Conservation (phyloP, 2,329 filamentous ascomycete species). For the Diaporthe ampelina region DNA sequence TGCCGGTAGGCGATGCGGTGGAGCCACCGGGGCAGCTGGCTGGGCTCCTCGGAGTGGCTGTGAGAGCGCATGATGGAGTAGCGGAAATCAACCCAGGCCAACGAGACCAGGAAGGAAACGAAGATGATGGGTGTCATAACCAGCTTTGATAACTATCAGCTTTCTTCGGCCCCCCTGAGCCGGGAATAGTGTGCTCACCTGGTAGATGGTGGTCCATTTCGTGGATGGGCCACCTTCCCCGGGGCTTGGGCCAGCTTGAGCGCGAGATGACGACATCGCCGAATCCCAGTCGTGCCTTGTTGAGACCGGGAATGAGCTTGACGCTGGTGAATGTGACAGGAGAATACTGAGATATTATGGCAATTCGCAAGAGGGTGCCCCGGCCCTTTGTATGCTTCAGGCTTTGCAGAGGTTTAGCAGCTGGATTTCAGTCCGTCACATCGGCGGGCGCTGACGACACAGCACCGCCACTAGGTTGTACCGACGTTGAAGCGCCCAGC, state of each 20-base stretch:
- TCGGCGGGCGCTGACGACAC: neutral
- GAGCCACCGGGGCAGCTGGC: conserved; percentile 56
- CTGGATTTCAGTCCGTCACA: neutral
- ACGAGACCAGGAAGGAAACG: conserved; percentile 74
- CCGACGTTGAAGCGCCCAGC: conserved; percentile 5
- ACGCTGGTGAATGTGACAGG: too few relatives aligned
- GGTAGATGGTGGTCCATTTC: conserved; percentile 45
- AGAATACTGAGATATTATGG: neutral
- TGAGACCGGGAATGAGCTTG: neutral
- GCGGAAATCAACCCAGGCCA: conserved; percentile 72
- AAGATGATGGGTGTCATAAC: conserved; percentile 75
- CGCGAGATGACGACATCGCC: conserved; percentile 34
- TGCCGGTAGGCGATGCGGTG: conserved; percentile 57
- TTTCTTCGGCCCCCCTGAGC: neutral
- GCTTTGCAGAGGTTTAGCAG: neutral
- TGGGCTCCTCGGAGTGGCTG: conserved; percentile 50
- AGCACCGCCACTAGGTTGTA: neutral
- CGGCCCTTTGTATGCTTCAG: neutral
- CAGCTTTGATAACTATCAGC: conserved; percentile 49
- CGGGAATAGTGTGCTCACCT: conserved; percentile 39
- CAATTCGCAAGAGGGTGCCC: neutral
- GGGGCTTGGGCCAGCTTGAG: conserved; percentile 28
- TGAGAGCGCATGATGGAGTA: conserved; percentile 65
- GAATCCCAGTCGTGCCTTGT: neutral
- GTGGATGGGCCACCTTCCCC: conserved; percentile 21